phyloP scores from a whole-genome alignment of 2,329 filamentous ascomycete genomes.

The Myriosclerotinia duriaeana region DNA sequence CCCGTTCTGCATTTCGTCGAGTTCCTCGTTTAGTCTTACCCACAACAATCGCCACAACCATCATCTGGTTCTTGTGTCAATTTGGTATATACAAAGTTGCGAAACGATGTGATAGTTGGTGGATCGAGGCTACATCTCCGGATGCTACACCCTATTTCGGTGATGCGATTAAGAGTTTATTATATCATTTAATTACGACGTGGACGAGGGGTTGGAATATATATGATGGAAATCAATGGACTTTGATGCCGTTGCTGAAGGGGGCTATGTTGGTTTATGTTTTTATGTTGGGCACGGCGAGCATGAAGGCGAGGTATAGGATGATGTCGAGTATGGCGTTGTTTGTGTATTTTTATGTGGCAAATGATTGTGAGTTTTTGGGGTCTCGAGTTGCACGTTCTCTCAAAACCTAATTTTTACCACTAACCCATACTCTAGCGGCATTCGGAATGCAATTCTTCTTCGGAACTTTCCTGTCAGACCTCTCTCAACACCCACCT shows the following conservation, averaged over 20 bases:
- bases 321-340: slow-evolving; percentile 49
- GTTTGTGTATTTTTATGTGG: slow-evolving; percentile 50
- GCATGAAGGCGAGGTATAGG: slow-evolving; percentile 50
- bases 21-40: slow-evolving; percentile 59
- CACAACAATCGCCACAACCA: slow-evolving; percentile 52
- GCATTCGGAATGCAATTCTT: slow-evolving; percentile 59
- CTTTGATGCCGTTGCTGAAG: slow-evolving; percentile 53
- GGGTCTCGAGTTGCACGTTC: background rate
- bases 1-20: slow-evolving; percentile 57
- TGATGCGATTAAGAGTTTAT: slow-evolving; percentile 47
- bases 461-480: slow-evolving; percentile 61
- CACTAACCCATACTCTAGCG: slow-evolving; percentile 37
- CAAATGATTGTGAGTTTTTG: slow-evolving; percentile 36
- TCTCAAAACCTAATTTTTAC: background rate
- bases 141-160: slow-evolving; percentile 44
- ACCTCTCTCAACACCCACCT: slow-evolving; percentile 53
- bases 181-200: slow-evolving; percentile 49
- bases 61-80: slow-evolving; percentile 57
- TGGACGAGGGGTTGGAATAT: slow-evolving; percentile 52
- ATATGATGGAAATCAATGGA: slow-evolving; percentile 61
- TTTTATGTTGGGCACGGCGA: slow-evolving; percentile 52
- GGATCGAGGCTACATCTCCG: slow-evolving; percentile 54
- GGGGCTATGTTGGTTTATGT: slow-evolving; percentile 57
- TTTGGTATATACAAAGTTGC: slow-evolving; percentile 57
- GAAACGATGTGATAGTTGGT: slow-evolving; percentile 58